phyloP scores from a whole-genome alignment of 2,329 filamentous ascomycete genomes.

The Aureobasidium sp. region DNA sequence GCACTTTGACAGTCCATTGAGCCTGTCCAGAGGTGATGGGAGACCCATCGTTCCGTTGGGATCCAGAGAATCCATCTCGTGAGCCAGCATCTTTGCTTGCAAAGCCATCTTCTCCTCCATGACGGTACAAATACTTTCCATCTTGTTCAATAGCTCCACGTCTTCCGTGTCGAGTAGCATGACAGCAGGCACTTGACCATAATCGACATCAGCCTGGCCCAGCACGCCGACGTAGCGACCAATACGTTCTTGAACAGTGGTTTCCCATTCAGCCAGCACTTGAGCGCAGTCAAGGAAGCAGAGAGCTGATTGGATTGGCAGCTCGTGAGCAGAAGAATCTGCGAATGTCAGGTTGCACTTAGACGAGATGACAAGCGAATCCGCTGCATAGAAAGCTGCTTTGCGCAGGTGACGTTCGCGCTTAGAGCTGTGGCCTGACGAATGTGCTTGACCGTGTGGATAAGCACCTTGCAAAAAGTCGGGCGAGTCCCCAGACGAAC shows the following conservation, averaged over 20 bases:
- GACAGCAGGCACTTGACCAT: constrained; percentile 72
- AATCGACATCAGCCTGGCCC: constrained; percentile 73
- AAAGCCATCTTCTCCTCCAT: constrained; percentile 67
- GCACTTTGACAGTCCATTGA: constrained; percentile 50
- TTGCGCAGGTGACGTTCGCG: constrained; percentile 84
- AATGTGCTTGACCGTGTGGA: constrained; percentile 26
- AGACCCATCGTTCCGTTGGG: constrained; percentile 40
- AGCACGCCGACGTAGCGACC: constrained; percentile 81
- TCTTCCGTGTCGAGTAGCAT: constrained; percentile 92
- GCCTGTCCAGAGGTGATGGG: constrained; percentile 35
- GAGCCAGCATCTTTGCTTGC: constrained; percentile 47
- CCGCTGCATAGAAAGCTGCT: constrained; percentile 91
- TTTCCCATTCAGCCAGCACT: constrained; percentile 89
- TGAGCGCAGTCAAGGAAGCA: constrained; percentile 92
- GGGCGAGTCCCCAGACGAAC: constrained; percentile 44
- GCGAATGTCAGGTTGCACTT: constrained; percentile 79
- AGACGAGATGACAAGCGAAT: constrained; percentile 82
- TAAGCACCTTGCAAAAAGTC: constrained; percentile 3
- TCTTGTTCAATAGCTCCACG: constrained; percentile 72
- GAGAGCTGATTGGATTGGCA: constrained; percentile 84
- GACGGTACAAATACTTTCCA: constrained; percentile 68
- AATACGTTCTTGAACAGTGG: constrained; percentile 88
- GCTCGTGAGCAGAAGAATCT: constrained; percentile 73
- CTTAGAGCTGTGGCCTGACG: constrained; percentile 16
- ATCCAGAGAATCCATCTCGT: constrained; percentile 48